Evolutionary conservation across 2,329 filamentous ascomycete species (phyloP).

Genomic region (Cladosporium cucumerinum): DNA sequence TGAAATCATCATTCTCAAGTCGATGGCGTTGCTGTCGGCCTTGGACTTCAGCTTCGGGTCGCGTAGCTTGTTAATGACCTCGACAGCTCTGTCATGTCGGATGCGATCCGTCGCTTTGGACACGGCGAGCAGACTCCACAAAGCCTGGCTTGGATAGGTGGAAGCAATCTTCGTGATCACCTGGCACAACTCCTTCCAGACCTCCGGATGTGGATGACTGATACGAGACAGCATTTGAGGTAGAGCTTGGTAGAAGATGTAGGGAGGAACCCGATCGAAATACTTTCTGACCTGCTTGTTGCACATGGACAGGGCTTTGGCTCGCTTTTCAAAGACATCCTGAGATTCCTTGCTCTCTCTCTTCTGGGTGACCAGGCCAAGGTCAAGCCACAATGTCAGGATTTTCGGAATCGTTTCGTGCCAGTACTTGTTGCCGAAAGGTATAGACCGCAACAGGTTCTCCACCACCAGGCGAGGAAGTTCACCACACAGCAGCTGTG

Average conservation of each 20-base stretch:
- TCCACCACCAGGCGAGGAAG: slow-evolving; percentile 85
- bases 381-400: slow-evolving; percentile 89
- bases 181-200: slow-evolving; percentile 70
- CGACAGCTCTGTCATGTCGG: slow-evolving; percentile 54
- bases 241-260: slow-evolving; percentile 77
- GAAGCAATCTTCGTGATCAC: slow-evolving; percentile 86
- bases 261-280: slow-evolving; percentile 66
- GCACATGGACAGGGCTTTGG: slow-evolving; percentile 64
- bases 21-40: slow-evolving; percentile 51
- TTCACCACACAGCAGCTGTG: slow-evolving; percentile 66
- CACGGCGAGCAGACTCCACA: slow-evolving; percentile 88
- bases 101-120: slow-evolving; percentile 75
- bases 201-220: slow-evolving; percentile 73
- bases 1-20: slow-evolving; percentile 68
- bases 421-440: slow-evolving; percentile 89
- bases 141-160: slow-evolving; percentile 81
- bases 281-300: slow-evolving; percentile 79
- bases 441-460: slow-evolving; percentile 83
- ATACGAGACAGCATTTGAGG: slow-evolving; percentile 96
- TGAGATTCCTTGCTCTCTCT: slow-evolving; percentile 18
- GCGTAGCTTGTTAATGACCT: slow-evolving; percentile 38
- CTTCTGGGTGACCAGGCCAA: slow-evolving; percentile 66
- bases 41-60: slow-evolving; percentile 56
- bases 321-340: slow-evolving; percentile 40
- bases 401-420: slow-evolving; percentile 91